phyloP scores from a whole-genome alignment of 2,329 filamentous ascomycete genomes.

The Hymenoscyphus repandus region DNA sequence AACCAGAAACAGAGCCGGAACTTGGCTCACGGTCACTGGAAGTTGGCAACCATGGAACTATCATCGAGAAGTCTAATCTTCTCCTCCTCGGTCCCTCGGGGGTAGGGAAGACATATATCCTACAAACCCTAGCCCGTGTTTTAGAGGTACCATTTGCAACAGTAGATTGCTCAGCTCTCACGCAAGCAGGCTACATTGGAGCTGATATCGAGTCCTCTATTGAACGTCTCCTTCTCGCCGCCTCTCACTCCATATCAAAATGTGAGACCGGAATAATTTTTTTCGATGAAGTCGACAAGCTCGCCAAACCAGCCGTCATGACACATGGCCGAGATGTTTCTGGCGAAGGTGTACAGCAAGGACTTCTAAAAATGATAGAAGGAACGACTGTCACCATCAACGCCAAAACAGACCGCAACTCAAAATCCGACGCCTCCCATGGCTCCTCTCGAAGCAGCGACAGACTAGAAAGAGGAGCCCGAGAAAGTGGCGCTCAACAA shows the following conservation, averaged over 20 bases:
- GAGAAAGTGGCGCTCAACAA: conserved; percentile 13
- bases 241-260: conserved; percentile 79
- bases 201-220: conserved; percentile 97
- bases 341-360: conserved; percentile 94
- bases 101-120: conserved; percentile 93
- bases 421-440: conserved; percentile 18
- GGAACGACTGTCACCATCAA: conserved; percentile 90
- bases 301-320: conserved; percentile 75
- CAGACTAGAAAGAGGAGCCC: conserved; percentile 16
- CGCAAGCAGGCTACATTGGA: conserved; percentile 94
- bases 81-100: conserved; percentile 87
- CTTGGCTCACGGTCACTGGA: conserved; percentile 20
- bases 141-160: conserved; percentile 96
- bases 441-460: conserved; percentile 22
- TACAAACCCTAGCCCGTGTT: conserved; percentile 76
- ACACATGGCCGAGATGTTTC: conserved; percentile 85
- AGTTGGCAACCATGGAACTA: conserved; percentile 14
- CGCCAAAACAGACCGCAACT: conserved; percentile 64
- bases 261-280: conserved; percentile 93
- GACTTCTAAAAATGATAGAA: conserved; percentile 90
- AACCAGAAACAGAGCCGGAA: conserved; percentile 15
- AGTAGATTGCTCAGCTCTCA: conserved; percentile 92
- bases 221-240: conserved; percentile 80
- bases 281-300: conserved; percentile 95
- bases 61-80: conserved; percentile 91